Base-by-base conservation (phyloP, 2,329 filamentous ascomycete species). In the Hymenoscyphus salicellus region DNA sequence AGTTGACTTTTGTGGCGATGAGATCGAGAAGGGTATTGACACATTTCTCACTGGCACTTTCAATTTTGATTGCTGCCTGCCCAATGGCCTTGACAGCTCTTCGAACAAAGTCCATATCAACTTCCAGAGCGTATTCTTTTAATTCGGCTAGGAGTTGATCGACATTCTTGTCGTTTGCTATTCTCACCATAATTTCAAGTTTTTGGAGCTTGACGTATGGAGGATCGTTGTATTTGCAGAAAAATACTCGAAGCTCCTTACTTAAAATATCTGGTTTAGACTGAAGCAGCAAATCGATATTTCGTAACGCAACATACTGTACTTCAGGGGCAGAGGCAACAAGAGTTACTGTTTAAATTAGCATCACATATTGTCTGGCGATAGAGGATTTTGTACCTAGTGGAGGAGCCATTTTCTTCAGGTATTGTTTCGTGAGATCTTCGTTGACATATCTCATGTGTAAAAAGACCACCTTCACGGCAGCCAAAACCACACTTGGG, bases 151-250 rank as follows among this genome's bases (percentile, higher is more conserved):
- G 82, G 30, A 99, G 83, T 75, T 98, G 95, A 75, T 99, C 95
- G 66, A 94, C 94, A 75, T 98, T 99, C 75, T 89, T 90, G 72
- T 97, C 93, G 79, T 97, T 98, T 66, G 94, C 92, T 87, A 99
- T 98, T 77, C 95, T 89, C 58, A 99, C 94, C 95, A 99, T 98
- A 68, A 98, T 98, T 76, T 99, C 95, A 59, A 99, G 86, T 76
- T 99, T 99, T 76, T 97, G 91, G 66, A 99, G 87, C 78, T 99
- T 99, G 73, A 99, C 89, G 76, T 99, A 99, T 26, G 93, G 93
- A 1, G 95, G 94, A 72, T 99, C 95, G 76, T 98, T 98, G 81
- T 99, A 99, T 80, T 99, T 99, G 89, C 95, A 99, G 81, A 99
- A 99, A 81, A 99, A 99, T 8, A 99, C 95, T 55, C 95, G 88